phyloP scores from a whole-genome alignment of 108 stramenopile genomes.

The Skeletonema costatum region DNA sequence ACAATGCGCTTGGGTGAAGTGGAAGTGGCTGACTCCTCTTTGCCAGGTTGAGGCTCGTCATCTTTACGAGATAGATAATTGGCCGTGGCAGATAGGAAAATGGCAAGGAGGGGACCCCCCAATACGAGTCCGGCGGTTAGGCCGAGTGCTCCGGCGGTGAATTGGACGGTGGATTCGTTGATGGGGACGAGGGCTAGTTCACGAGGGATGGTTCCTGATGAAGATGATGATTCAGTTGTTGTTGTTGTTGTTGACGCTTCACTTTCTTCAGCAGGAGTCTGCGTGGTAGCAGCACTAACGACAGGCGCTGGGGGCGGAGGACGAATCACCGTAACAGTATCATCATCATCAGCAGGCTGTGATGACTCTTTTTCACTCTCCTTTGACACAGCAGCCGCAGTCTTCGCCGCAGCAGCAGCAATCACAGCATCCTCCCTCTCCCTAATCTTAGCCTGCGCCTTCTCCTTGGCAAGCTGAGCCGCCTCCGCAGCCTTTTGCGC shows the following conservation, averaged over 20 bases:
- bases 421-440: not conserved
- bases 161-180: conserved; percentile 41
- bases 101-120: conserved; percentile 67
- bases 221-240: not conserved
- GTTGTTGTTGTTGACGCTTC: not conserved
- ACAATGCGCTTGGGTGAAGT: conserved; percentile 23
- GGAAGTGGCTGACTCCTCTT: not conserved
- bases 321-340: no score
- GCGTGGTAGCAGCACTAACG: not conserved
- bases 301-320: not conserved
- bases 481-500: not conserved
- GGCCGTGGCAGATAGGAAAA: conserved; percentile 65
- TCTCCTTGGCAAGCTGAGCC: conserved; percentile 20
- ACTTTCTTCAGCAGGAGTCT: not conserved
- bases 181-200: conserved; percentile 46
- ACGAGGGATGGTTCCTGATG: conserved; percentile 21
- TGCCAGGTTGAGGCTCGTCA: not conserved
- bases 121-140: conserved; percentile 41
- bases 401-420: not conserved
- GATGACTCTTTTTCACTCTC: not conserved
- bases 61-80: conserved; percentile 43
- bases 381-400: not conserved
- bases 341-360: not conserved
- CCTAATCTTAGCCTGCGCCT: not conserved
- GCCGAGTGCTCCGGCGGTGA: conserved; percentile 40